These are phyloP conservation scores for Russula sp. DNA, from an alignment of 768 basidiomycete genomes.

Conservation along the genomic window DNA sequence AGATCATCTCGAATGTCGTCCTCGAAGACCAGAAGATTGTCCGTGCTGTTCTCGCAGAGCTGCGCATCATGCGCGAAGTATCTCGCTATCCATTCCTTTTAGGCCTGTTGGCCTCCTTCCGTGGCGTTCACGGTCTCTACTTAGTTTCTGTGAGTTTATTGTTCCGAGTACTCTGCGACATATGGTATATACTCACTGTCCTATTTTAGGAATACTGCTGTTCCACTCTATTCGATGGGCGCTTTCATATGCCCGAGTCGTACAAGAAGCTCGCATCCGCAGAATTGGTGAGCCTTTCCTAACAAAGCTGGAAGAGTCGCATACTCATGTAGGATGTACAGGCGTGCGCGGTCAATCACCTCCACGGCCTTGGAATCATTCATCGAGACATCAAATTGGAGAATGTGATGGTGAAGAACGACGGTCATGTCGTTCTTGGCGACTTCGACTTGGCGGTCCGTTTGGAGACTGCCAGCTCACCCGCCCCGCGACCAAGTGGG, in stretches of 20 bases:
- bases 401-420: slow-evolving; percentile 87
- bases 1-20: slow-evolving; percentile 30
- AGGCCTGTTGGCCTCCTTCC: slow-evolving; percentile 33
- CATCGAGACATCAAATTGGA: slow-evolving; percentile 97
- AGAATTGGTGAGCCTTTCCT: slow-evolving; percentile 36
- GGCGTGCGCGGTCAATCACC: slow-evolving; percentile 69
- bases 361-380: slow-evolving; percentile 88
- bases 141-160: slow-evolving; percentile 31
- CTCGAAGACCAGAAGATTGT: slow-evolving; percentile 4
- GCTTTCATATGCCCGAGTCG: slow-evolving; percentile 15
- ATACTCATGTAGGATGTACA: slow-evolving; percentile 16
- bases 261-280: slow-evolving; percentile 37
- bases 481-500: neutral
- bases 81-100: slow-evolving; percentile 27
- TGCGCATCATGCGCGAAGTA: slow-evolving; percentile 16
- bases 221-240: slow-evolving; percentile 19
- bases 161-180: neutral
- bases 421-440: slow-evolving; percentile 85
- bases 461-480: slow-evolving; percentile 7
- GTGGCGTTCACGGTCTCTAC: slow-evolving; percentile 31
- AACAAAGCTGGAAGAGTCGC: neutral
- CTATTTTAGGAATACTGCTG: slow-evolving; percentile 32
- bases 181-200: neutral
- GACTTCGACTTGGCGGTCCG: slow-evolving; percentile 62
- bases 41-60: slow-evolving; percentile 19